Conservation (phyloP, 805 yeast genomes). For the Wickerhamomyces mucosus region DNA sequence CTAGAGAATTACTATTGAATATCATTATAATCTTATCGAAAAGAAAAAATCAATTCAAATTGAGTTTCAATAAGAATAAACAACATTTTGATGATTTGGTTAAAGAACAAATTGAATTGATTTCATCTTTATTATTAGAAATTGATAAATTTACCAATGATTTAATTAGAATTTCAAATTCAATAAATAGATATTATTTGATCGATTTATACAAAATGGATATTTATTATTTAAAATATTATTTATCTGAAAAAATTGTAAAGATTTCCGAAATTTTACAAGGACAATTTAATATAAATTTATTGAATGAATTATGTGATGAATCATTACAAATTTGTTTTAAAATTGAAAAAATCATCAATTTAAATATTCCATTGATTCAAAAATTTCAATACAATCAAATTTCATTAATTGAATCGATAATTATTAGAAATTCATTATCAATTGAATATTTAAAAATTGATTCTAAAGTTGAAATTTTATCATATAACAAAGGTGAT, state of each 20-base stretch:
- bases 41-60: background rate
- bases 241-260: background rate
- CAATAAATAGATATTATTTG: background rate
- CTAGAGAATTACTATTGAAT: background rate
- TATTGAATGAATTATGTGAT: background rate
- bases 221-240: background rate
- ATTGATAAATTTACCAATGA: background rate
- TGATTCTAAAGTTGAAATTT: background rate
- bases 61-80: background rate
- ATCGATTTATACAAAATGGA: slow-evolving; percentile 1
- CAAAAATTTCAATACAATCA: background rate
- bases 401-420: background rate
- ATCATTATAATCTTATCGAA: background rate
- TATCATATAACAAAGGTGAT: background rate
- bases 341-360: background rate
- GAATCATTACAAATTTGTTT: background rate
- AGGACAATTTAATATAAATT: background rate
- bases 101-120: background rate
- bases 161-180: background rate
- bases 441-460: background rate
- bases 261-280: background rate
- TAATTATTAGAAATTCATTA: background rate
- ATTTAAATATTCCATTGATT: background rate
- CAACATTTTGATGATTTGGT: background rate
- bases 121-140: background rate